phyloP scores from a whole-genome alignment of 352 stramenopile genomes.

The Phytophthora foliorum region DNA sequence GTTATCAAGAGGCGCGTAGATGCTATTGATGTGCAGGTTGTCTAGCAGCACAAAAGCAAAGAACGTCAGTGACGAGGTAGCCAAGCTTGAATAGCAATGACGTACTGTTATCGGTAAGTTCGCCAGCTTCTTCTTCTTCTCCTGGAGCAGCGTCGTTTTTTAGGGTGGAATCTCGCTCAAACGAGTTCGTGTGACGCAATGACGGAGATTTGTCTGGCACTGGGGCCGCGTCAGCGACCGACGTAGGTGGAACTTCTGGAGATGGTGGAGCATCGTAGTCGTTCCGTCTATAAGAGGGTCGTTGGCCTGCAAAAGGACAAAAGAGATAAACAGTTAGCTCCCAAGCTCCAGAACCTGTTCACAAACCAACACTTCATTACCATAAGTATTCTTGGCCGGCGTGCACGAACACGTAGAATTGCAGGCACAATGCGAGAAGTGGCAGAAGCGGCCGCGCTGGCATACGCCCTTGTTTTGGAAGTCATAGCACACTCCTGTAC shows the following conservation, averaged over 20 bases:
- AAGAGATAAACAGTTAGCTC: constrained; percentile 24
- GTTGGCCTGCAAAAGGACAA: constrained; percentile 59
- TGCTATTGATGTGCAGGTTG: constrained; percentile 70
- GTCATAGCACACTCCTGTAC: constrained; percentile 89
- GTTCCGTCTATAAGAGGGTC: constrained; percentile 82
- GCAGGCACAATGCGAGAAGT: constrained; percentile 90
- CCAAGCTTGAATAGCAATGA: constrained; percentile 1
- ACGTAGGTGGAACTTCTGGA: constrained; percentile 46
- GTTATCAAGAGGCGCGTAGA: constrained; percentile 80
- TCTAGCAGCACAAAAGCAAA: constrained; percentile 30
- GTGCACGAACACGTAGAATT: constrained; percentile 90
- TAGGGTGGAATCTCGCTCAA: constrained; percentile 55
- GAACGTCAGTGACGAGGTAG: constrained; percentile 4
- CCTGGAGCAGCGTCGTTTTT: constrained; percentile 38
- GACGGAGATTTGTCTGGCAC: constrained; percentile 54
- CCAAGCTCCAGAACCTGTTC: constrained; percentile 2
- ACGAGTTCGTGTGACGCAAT: constrained; percentile 50
- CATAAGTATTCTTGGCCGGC: constrained; percentile 85
- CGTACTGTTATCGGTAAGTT: constrained; percentile 72
- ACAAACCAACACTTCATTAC: constrained; percentile 35
- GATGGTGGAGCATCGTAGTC: constrained; percentile 86
- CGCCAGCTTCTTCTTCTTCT: constrained; percentile 78
- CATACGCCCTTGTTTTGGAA: constrained; percentile 92
- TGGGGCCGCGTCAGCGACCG: constrained; percentile 36
- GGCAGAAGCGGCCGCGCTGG: constrained; percentile 84